phyloP scores from a whole-genome alignment of 2,329 filamentous ascomycete species.

The Geosmithia putterillii region DNA sequence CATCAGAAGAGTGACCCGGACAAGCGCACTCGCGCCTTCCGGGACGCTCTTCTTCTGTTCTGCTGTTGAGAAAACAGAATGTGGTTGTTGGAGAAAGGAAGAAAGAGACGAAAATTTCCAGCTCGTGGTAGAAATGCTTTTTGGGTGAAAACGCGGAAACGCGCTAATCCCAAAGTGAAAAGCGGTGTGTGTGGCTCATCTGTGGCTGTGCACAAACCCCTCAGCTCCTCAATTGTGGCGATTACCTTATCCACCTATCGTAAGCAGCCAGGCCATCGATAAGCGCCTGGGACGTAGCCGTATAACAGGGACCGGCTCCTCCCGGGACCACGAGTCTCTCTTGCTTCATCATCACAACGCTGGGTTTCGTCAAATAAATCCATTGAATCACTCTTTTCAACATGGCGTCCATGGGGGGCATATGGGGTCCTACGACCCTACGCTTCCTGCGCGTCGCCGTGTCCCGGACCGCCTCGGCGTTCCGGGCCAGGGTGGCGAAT shows the following conservation, averaged over 20 bases:
- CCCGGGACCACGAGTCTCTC: not conserved
- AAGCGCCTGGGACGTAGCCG: not conserved
- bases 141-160: not conserved
- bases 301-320: not conserved
- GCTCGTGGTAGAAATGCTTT: not conserved
- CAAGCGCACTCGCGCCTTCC: not conserved
- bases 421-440: conserved; percentile 44
- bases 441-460: conserved; percentile 40
- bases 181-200: not conserved
- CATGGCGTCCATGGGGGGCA: conserved; percentile 44
- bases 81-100: not conserved
- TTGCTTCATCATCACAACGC: conserved; percentile 2
- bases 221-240: not conserved
- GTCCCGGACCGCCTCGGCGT: conserved; percentile 34
- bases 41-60: no score
- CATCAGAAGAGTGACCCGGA: not conserved
- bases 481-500: conserved; percentile 35
- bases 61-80: not conserved
- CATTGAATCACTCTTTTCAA: conserved; percentile 13
- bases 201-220: conserved; percentile 1
- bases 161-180: not conserved
- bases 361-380: conserved; percentile 2
- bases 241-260: not conserved
- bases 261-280: not conserved
- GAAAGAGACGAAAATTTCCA: conserved; percentile 1